Conservation (phyloP, 495 filamentous ascomycete species). For the Pseudomonodictys pantanalensis region DNA sequence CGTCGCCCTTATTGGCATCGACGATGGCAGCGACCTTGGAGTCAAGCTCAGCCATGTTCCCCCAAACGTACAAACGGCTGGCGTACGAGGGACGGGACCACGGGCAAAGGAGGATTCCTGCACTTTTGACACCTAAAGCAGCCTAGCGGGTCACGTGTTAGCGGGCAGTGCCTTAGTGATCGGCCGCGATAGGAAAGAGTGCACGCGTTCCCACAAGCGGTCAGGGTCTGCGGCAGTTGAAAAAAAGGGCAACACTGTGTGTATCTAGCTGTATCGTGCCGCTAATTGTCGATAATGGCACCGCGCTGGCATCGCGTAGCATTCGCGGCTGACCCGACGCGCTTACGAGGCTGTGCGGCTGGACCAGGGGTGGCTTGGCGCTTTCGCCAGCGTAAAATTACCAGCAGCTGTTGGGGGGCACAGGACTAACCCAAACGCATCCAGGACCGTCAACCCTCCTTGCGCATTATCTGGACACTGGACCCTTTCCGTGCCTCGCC, state of each 20-base stretch:
- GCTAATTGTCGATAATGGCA: background rate
- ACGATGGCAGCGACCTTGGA: conserved; percentile 49
- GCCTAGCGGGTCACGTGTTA: background rate
- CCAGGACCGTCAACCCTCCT: conserved; percentile 1
- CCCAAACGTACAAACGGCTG: background rate
- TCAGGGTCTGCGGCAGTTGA: background rate
- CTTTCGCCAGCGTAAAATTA: conserved; percentile 21
- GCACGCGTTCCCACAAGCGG: too few relatives aligned
- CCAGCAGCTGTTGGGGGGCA: conserved; percentile 1
- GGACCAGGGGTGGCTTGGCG: conserved; percentile 17
- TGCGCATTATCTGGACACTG: conserved; percentile 5
- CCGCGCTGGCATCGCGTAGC: background rate
- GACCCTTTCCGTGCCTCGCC: background rate
- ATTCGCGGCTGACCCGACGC: background rate
- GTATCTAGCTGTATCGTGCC: background rate
- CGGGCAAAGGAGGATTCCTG: too few relatives aligned
- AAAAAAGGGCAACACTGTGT: background rate
- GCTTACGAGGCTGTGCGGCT: conserved; percentile 13
- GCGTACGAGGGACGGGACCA: background rate
- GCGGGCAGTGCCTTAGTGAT: too few relatives aligned
- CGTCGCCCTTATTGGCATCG: conserved; percentile 37
- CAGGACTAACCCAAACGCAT: conserved; percentile 1
- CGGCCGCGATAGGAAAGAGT: background rate
- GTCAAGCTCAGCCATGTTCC: conserved; percentile 40
- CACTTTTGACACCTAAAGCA: too few relatives aligned